Conservation (phyloP, 2,329 filamentous ascomycete genomes). For the Exophiala oligosperma region DNA sequence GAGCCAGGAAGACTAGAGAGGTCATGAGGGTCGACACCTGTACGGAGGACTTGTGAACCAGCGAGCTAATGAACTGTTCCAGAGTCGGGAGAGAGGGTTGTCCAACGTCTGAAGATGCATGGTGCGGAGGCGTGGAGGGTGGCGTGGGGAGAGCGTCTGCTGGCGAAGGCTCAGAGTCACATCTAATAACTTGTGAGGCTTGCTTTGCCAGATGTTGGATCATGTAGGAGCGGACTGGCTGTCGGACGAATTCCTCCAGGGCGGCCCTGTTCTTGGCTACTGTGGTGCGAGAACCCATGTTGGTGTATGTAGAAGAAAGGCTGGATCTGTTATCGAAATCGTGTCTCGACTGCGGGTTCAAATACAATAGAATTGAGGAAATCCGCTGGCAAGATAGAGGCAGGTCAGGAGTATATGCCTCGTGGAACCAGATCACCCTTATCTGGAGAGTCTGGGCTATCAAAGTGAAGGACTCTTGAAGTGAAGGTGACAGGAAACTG, state of each 20-base stretch:
- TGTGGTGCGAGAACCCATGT: constrained; percentile 25
- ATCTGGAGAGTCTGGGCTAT: constrained; percentile 2
- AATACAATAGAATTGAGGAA: neutral
- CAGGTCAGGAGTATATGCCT: constrained; percentile 20
- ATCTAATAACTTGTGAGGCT: constrained; percentile 50
- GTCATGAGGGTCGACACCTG: constrained; percentile 98
- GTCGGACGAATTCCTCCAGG: constrained; percentile 48
- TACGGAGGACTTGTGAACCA: constrained; percentile 91
- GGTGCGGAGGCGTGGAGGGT: constrained; percentile 58
- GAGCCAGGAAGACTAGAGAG: constrained; percentile 86
- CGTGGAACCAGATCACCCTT: neutral
- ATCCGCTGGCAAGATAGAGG: neutral
- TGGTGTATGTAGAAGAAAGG: constrained; percentile 1
- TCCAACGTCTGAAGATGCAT: constrained; percentile 35
- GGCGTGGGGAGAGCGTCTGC: constrained; percentile 58
- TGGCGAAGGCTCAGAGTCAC: constrained; percentile 47
- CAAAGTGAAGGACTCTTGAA: constrained; percentile 13
- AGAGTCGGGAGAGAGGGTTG: constrained; percentile 68
- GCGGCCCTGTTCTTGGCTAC: constrained; percentile 42
- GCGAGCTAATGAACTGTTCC: constrained; percentile 86
- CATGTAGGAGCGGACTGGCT: constrained; percentile 51
- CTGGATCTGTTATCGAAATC: neutral
- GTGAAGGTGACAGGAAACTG: constrained; percentile 20
- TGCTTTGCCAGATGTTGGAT: constrained; percentile 48
- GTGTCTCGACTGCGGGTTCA: neutral